A percentile compares a stretch with the other conserved stretches of the same genome.
phyloP scores from a whole-genome alignment of 495 filamentous ascomycete species.

The Echria macrotheca region DNA sequence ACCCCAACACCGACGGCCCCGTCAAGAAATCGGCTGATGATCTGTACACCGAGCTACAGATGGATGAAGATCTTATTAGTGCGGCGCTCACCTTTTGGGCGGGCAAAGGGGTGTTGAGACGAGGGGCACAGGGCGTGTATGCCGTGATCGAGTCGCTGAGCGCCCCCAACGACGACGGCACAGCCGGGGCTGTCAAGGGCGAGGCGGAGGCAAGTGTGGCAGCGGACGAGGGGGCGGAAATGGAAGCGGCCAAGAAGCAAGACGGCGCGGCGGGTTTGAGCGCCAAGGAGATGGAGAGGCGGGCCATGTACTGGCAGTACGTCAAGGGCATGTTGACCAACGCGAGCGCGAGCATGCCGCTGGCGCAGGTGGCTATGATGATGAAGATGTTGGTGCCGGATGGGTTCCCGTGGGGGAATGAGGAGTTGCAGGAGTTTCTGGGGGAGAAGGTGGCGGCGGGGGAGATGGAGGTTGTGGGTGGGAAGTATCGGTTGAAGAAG shows the following conservation, averaged over 20 bases:
- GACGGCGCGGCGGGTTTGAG: conserved; percentile 39
- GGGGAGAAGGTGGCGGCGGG: conserved; percentile 64
- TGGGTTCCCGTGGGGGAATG: conserved; percentile 72
- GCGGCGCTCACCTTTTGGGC: conserved; percentile 84
- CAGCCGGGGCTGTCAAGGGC: neutral
- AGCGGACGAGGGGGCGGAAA: neutral
- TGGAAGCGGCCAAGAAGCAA: conserved; percentile 24
- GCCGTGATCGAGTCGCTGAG: conserved; percentile 37
- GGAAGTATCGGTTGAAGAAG: conserved; percentile 63
- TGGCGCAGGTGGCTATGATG: conserved; percentile 85
- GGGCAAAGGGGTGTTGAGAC: conserved; percentile 67
- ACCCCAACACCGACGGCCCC: conserved; percentile 15
- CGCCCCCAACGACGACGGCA: conserved; percentile 29
- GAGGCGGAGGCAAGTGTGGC: neutral
- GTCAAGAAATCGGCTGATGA: conserved; percentile 53
- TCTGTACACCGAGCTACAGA: conserved; percentile 61
- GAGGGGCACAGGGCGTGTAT: conserved; percentile 37
- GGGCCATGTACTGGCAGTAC: conserved; percentile 80
- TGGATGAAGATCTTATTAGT: conserved; percentile 69
- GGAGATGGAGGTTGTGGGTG: conserved; percentile 66
- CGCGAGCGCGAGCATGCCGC: conserved; percentile 65
- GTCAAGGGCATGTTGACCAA: conserved; percentile 95
- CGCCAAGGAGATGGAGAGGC: conserved; percentile 63
- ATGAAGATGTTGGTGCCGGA: conserved; percentile 82
- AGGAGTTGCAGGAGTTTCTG: conserved; percentile 73